phyloP scores from a whole-genome alignment of 805 yeast species.

The Zygoascus flipseniorum region DNA sequence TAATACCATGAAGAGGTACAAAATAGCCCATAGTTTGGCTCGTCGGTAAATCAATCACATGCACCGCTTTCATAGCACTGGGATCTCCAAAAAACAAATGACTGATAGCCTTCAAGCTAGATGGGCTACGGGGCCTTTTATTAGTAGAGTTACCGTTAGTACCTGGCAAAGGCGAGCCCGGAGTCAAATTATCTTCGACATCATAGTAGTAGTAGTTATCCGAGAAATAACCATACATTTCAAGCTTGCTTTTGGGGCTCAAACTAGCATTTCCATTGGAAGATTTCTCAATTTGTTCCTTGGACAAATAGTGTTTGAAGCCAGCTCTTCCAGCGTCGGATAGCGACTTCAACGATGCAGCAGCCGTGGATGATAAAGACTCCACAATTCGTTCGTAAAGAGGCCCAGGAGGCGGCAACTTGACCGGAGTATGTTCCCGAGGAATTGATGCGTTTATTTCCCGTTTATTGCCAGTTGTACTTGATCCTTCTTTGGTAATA shows the following conservation, averaged over 20 bases:
- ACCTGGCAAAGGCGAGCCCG: background rate
- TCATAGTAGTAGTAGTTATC: background rate
- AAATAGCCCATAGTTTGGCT: slow-evolving; percentile 36
- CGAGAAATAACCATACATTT: background rate
- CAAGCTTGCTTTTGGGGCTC: background rate
- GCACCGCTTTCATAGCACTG: slow-evolving; percentile 26
- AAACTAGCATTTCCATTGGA: background rate
- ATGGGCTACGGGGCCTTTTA: background rate
- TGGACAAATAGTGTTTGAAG: slow-evolving; percentile 25
- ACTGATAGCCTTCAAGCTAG: slow-evolving; percentile 5
- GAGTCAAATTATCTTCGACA: background rate
- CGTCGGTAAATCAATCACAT: slow-evolving; percentile 40
- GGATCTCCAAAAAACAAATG: slow-evolving; percentile 20
- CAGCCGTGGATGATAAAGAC: slow-evolving; percentile 42
- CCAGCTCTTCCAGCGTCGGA: slow-evolving; percentile 43
- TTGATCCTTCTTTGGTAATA: slow-evolving; percentile 27
- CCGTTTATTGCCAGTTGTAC: background rate
- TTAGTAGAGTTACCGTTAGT: slow-evolving; percentile 1
- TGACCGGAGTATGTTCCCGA: slow-evolving; percentile 31
- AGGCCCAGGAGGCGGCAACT: slow-evolving; percentile 39
- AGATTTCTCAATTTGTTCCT: background rate
- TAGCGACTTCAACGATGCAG: slow-evolving; percentile 39
- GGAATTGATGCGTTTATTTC: background rate
- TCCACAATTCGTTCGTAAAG: slow-evolving; percentile 40
- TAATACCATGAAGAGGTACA: slow-evolving; percentile 55